A percentile compares a stretch with the other conserved stretches of the same genome.
Evolutionary conservation across 257 asterid genomes (phyloP).

Genomic region (Capsicum pubescens): DNA sequence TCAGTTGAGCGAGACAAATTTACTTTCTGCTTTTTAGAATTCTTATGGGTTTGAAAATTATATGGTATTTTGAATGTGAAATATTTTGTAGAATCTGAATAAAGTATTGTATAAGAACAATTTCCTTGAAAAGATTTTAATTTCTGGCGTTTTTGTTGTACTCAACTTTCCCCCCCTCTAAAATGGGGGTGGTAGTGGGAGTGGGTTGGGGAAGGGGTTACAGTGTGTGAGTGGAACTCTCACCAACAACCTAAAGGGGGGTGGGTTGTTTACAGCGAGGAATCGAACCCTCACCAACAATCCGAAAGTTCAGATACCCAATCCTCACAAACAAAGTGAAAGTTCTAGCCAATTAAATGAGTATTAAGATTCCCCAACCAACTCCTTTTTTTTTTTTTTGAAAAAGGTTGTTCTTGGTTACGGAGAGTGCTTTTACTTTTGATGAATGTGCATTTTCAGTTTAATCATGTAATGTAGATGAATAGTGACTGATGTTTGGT

Average conservation of each 20-base stretch:
- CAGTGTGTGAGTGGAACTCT: no score
- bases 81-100: not conserved
- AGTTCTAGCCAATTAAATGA: no score
- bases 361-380: no score
- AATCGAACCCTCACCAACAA: no score
- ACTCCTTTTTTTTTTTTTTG: no score
- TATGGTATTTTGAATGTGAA: not conserved
- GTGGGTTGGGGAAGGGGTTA: no score
- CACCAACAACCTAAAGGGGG: no score
- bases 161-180: not conserved
- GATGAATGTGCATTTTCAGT: conserved; percentile 1
- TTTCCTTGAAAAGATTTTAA: not conserved
- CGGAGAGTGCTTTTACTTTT: not conserved
- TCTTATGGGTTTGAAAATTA: not conserved
- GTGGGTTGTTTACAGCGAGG: no score
- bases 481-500: not conserved
- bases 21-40: not conserved
- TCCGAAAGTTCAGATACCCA: no score
- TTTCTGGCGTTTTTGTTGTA: not conserved
- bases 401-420: not conserved
- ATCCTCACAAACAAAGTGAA: no score
- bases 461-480: not conserved
- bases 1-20: not conserved
- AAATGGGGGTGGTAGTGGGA: no score
- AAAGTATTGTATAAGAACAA: not conserved